Percentiles rank a stretch among this genome's conserved stretches.
phyloP scores from a whole-genome alignment of 306 rosid genomes.

The Begonia masoniana region DNA sequence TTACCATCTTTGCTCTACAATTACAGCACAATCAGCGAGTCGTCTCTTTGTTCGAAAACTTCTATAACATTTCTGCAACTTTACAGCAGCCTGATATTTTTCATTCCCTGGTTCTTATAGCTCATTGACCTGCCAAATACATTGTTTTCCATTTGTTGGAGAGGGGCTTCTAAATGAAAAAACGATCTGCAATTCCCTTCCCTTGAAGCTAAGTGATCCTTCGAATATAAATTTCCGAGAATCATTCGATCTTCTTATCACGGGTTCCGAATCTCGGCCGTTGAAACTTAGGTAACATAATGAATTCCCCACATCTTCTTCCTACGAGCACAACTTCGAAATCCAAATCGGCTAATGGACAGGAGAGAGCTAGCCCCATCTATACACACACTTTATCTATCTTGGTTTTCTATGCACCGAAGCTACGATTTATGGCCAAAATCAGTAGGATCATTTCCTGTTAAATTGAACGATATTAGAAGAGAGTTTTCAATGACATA shows the following conservation, averaged over 20 bases:
- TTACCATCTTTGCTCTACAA: slow-evolving; percentile 89
- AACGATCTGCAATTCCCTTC: slow-evolving; percentile 24
- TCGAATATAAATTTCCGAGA: slow-evolving; percentile 26
- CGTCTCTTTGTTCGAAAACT: slow-evolving; percentile 78
- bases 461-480: slow-evolving; percentile 2
- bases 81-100: slow-evolving; percentile 54
- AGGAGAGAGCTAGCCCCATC: slow-evolving; percentile 23
- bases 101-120: slow-evolving; percentile 13
- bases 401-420: not conserved
- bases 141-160: slow-evolving; percentile 21
- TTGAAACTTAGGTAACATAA: slow-evolving; percentile 20
- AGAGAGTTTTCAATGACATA: not conserved
- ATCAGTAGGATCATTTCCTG: slow-evolving; percentile 16
- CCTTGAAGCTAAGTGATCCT: slow-evolving; percentile 28
- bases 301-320: slow-evolving; percentile 15
- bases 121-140: slow-evolving; percentile 19
- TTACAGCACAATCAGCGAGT: slow-evolving; percentile 84
- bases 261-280: slow-evolving; percentile 18
- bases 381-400: not conserved
- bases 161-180: slow-evolving; percentile 24
- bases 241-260: slow-evolving; percentile 7
- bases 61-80: slow-evolving; percentile 80
- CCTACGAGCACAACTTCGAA: slow-evolving; percentile 21
- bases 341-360: slow-evolving; percentile 19
- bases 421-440: not conserved